Evolutionary conservation across 345 rosid genomes (phyloP).

Genomic region (Gossypium anomalum): DNA sequence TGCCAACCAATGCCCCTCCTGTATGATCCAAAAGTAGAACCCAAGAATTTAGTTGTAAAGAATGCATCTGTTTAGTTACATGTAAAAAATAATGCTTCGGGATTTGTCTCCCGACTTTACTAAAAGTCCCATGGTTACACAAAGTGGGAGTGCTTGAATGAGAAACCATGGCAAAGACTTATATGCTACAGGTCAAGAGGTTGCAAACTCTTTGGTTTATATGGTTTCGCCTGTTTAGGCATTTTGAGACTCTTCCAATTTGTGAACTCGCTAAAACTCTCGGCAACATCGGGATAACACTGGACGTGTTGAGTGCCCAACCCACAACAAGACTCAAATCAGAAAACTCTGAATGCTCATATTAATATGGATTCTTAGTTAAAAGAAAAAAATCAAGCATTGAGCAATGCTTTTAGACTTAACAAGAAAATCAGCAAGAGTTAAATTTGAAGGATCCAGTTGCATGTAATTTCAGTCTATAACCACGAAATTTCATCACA

Average conservation of each 20-base stretch:
- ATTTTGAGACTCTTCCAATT: no score
- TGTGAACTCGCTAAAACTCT: no score
- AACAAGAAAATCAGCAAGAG: background rate
- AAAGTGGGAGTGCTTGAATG: no score
- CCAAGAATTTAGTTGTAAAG: background rate
- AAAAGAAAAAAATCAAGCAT: background rate
- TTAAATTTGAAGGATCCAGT: background rate
- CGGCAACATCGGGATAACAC: no score
- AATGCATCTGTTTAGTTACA: background rate
- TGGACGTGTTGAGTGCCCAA: no score
- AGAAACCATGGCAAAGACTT: no score
- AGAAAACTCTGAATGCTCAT: background rate
- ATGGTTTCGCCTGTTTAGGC: no score
- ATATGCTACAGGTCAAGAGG: no score
- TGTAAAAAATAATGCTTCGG: background rate
- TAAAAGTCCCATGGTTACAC: no score
- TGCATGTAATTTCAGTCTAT: background rate
- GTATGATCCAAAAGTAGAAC: constrained; percentile 22
- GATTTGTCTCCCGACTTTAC: no score
- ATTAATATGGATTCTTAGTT: background rate
- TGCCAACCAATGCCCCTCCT: constrained; percentile 95
- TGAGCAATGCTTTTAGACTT: background rate
- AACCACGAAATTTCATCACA: background rate
- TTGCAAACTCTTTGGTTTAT: no score
- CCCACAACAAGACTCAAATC: background rate